Conservation (phyloP, 345 rosid species). For the Geranium brycei region DNA sequence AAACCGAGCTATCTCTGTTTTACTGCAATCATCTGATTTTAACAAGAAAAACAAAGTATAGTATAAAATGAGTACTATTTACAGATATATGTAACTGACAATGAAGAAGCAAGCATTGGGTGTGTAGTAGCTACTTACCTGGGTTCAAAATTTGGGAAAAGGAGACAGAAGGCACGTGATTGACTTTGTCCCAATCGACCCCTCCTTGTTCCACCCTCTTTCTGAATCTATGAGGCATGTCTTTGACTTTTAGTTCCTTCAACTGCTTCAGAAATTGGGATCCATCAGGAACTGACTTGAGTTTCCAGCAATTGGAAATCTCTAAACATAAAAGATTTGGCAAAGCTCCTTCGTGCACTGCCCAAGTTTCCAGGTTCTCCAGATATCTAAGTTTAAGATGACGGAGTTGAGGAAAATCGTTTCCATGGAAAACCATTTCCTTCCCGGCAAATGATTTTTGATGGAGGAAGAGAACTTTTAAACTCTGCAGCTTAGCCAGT, state of each 20-base stretch:
- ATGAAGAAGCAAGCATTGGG: too few species aligned
- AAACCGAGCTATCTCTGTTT: too few species aligned
- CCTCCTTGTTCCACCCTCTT: background rate
- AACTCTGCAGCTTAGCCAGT: background rate
- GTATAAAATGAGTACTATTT: too few species aligned
- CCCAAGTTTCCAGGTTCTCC: background rate
- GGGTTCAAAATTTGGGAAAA: too few species aligned
- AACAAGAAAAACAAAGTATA: too few species aligned
- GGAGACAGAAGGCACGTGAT: background rate
- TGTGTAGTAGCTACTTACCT: too few species aligned
- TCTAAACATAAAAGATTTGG: background rate
- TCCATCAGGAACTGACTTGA: background rate
- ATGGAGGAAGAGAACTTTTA: background rate
- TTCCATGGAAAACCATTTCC: background rate
- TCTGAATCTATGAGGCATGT: background rate
- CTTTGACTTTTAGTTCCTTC: background rate
- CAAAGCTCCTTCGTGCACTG: background rate
- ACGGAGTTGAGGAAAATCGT: background rate
- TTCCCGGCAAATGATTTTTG: background rate
- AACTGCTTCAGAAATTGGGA: background rate
- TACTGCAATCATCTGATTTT: too few species aligned
- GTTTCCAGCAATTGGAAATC: background rate
- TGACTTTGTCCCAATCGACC: background rate
- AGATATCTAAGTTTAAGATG: background rate
- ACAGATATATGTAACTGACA: too few species aligned